A percentile compares a stretch with the other conserved stretches of the same genome.
phyloP scores from a whole-genome alignment of 2,329 filamentous ascomycete species.

The Metarhizium sp. region DNA sequence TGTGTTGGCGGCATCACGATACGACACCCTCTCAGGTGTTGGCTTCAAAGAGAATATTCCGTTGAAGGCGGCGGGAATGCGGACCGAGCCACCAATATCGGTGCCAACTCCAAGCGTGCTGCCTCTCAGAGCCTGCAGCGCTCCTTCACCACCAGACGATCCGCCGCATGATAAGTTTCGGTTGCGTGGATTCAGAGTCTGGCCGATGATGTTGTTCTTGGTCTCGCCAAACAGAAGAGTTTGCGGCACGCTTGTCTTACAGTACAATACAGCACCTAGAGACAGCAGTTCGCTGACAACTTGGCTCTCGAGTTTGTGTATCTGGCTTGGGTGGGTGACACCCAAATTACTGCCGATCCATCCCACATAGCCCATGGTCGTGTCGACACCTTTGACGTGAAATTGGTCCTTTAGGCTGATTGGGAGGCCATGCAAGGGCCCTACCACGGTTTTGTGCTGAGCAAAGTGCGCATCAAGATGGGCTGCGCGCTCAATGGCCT shows the following conservation, averaged over 20 bases:
- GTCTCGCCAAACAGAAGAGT: constrained; percentile 40
- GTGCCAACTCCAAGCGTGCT: constrained; percentile 30
- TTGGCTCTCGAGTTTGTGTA: background rate
- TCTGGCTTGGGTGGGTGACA: background rate
- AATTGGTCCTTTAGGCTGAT: constrained; percentile 24
- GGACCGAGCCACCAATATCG: constrained; percentile 32
- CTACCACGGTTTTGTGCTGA: constrained; percentile 13
- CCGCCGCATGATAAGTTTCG: constrained; percentile 52
- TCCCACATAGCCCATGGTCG: constrained; percentile 7
- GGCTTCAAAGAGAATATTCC: constrained; percentile 27
- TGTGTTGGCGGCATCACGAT: constrained; percentile 12
- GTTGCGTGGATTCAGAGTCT: constrained; percentile 54
- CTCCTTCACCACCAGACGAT: constrained; percentile 48
- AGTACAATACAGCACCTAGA: constrained; percentile 32
- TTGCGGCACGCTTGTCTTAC: constrained; percentile 61
- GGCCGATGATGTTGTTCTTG: constrained; percentile 53
- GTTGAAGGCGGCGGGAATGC: constrained; percentile 25
- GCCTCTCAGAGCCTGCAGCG: constrained; percentile 30
- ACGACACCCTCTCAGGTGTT: constrained; percentile 10
- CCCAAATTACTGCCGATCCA: constrained; percentile 22
- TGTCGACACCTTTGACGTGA: constrained; percentile 3
- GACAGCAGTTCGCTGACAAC: background rate
- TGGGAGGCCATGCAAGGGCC: constrained; percentile 51
- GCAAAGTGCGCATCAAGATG: constrained; percentile 29
- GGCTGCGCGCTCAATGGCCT: constrained; percentile 33